Evolutionary conservation across 176 grass and related monocot species (phyloP), one percentile per base, ranked within the genome.

Genomic region (Thinopyrum elongatum): DNA sequence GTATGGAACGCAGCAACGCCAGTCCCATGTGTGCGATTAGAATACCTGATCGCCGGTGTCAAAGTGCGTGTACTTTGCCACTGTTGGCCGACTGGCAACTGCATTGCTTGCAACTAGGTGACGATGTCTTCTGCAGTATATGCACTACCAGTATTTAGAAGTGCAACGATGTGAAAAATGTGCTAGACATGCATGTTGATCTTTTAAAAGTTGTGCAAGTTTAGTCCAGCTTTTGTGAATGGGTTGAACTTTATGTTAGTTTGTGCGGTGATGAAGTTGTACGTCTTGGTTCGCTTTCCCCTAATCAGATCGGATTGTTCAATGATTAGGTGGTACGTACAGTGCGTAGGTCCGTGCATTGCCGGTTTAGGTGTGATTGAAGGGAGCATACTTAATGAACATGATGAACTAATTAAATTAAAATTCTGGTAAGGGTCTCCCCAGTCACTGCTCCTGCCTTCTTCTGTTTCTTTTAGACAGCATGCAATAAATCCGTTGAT

Each of bases 21-120:
- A 80, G 16, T 51, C 76, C 68, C 76, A 91, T 76, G 4, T 63
- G 84, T 67, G 68, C 15, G 68, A 87, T 87, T 87, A 55, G 29
- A 84, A 21, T 87, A 74, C 13, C 13, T 84, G 49, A 80, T 70
- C 68, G 5, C 23, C 19, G 25, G 61, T 81, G 76, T 81, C 35
- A 27, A 78, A 90, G 65, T n/a, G 74, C 25, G 55, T 79, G 66
- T 61, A 15, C 67, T 68, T 87, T 75, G 33, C 21, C 78, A 62
- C 49, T 51, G 70, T 68, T 86, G 78, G 78, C 83, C 83, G 53
- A 71, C 71, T 86, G 67, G 75, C 75, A 29, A 23, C 44, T 80
- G n/a, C 63, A 23, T 76, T 21, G 27, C 64, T 66, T 31, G 63
- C 64, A 61, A 79, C 63, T 47, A 39, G 17, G 66, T 55, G 81